Conservation (phyloP, 805 yeast species). For the Pichia membranifaciens region DNA sequence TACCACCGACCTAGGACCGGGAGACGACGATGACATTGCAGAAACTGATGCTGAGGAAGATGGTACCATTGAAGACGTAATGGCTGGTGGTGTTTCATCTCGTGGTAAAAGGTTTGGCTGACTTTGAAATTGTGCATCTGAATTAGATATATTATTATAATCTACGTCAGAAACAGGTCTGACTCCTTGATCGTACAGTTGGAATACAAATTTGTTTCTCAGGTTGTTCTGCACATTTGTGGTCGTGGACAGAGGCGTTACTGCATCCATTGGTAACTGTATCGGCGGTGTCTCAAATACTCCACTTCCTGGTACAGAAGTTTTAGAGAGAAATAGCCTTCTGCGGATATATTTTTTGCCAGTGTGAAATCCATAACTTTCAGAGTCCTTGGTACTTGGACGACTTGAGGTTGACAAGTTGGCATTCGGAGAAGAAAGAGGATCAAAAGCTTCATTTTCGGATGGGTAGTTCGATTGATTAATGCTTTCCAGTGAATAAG, state of each 20-base stretch:
- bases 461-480: not conserved
- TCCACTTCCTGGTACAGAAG: slow-evolving; percentile 13
- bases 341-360: slow-evolving; percentile 9
- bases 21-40: not conserved
- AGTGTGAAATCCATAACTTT: not conserved
- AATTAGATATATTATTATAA: not conserved
- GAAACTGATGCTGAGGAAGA: not conserved
- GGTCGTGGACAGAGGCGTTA: not conserved
- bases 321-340: slow-evolving; percentile 10
- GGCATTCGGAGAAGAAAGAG: not conserved
- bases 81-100: not conserved
- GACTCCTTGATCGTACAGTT: slow-evolving; percentile 5
- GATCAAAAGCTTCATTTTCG: not conserved
- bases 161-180: not conserved
- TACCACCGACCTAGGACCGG: not conserved
- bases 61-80: not conserved
- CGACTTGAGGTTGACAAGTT: not conserved
- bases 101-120: slow-evolving; percentile 8
- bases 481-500: not conserved
- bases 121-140: slow-evolving; percentile 8
- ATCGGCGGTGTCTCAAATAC: slow-evolving; percentile 14
- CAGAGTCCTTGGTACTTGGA: not conserved
- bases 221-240: not conserved
- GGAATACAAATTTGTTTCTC: slow-evolving; percentile 9
- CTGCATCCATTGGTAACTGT: slow-evolving; percentile 5